Evolutionary conservation across 1,284 basidiomycete species (phyloP).

Genomic region (Caloboletus inedulis): DNA sequence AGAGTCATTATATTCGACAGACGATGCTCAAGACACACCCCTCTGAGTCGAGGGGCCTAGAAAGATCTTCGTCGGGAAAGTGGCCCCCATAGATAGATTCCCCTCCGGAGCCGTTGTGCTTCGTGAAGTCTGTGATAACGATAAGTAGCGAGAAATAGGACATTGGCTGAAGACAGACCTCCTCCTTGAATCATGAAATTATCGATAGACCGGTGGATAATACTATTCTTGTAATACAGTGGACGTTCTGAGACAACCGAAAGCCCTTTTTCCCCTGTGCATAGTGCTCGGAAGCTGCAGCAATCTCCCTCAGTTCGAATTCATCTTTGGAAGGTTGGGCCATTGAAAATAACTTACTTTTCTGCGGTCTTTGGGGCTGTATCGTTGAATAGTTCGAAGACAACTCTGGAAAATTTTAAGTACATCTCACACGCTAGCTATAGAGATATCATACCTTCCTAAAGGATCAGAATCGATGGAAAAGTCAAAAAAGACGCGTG

Average conservation of each 20-base stretch:
- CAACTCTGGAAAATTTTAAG: slow-evolving; percentile 44
- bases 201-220: slow-evolving; percentile 77
- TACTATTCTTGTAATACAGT: slow-evolving; percentile 80
- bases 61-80: slow-evolving; percentile 77
- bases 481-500: slow-evolving; percentile 71
- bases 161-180: slow-evolving; percentile 37
- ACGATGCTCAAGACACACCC: slow-evolving; percentile 37
- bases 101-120: slow-evolving; percentile 78
- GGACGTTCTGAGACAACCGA: slow-evolving; percentile 60
- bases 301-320: slow-evolving; percentile 8
- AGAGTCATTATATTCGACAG: not conserved
- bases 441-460: slow-evolving; percentile 48
- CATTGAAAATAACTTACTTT: slow-evolving; percentile 53
- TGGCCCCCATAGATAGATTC: slow-evolving; percentile 77
- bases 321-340: not conserved
- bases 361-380: slow-evolving; percentile 80
- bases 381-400: slow-evolving; percentile 81
- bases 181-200: slow-evolving; percentile 90
- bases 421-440: not conserved
- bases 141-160: slow-evolving; percentile 2
- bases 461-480: slow-evolving; percentile 48
- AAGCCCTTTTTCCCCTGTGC: slow-evolving; percentile 82
- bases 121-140: slow-evolving; percentile 60
- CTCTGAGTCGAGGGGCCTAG: slow-evolving; percentile 60
- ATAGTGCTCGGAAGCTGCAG: slow-evolving; percentile 79